These are phyloP conservation scores for Haplosporangium sp. DNA, from an alignment of 371 early-diverging fungal species.

Conservation along the genomic window DNA sequence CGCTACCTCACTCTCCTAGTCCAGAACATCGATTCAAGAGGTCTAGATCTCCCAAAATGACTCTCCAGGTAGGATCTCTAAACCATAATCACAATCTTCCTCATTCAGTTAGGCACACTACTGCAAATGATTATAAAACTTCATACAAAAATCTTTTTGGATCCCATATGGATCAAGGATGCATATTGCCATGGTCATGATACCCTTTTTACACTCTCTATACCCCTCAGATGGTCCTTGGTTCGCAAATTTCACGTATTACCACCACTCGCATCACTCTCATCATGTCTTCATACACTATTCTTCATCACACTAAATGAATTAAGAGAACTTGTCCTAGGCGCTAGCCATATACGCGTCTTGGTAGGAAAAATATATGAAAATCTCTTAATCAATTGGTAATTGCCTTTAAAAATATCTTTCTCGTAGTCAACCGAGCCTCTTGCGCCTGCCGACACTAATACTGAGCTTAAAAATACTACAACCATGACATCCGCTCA, in stretches of 20 bases:
- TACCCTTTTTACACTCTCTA: constrained; percentile 7
- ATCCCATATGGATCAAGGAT: constrained; percentile 35
- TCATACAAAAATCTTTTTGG: constrained; percentile 31
- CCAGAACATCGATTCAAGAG: constrained; percentile 24
- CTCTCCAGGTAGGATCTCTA: constrained; percentile 39
- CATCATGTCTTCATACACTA: constrained; percentile 38
- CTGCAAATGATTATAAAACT: constrained; percentile 17
- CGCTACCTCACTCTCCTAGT: constrained; percentile 4
- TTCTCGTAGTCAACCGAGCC: constrained; percentile 39
- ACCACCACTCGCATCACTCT: constrained; percentile 13
- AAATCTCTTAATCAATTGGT: too few species aligned
- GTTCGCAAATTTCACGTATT: constrained; percentile 1
- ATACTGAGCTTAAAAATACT: constrained; percentile 17
- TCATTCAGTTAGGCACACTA: neutral
- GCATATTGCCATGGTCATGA: constrained; percentile 18
- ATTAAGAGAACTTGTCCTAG: constrained; percentile 26
- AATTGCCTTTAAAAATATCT: neutral
- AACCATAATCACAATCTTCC: neutral
- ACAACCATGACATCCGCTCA: constrained; percentile 20
- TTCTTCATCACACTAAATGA: neutral
- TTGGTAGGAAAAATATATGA: neutral
- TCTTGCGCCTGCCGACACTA: constrained; percentile 33
- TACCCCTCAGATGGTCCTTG: constrained; percentile 12
- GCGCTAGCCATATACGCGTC: constrained; percentile 23
- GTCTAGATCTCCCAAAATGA: constrained; percentile 22